A percentile compares a stretch with the other conserved stretches of the same genome.
Evolutionary conservation across 1,284 basidiomycete species (phyloP).

Genomic region (Fomitiporia mediterranea): DNA sequence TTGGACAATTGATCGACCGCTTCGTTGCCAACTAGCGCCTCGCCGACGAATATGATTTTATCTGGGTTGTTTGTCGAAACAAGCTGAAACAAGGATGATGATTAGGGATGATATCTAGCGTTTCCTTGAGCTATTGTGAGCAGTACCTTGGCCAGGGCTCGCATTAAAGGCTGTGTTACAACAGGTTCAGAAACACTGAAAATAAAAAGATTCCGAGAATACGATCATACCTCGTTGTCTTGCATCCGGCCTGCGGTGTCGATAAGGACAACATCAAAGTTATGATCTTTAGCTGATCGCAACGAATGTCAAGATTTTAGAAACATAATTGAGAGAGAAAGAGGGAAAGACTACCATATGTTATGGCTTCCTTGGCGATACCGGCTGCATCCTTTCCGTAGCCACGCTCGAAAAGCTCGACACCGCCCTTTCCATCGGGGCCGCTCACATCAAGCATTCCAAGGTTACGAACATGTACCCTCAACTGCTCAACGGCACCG

Average conservation of each 20-base stretch:
- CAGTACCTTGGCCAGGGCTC: conserved; percentile 88
- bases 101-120: conserved; percentile 11
- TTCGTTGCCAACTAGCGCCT: conserved; percentile 94
- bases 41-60: conserved; percentile 95
- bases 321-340: not conserved
- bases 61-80: conserved; percentile 90
- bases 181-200: conserved; percentile 5
- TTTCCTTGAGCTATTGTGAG: not conserved
- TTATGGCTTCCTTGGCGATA: conserved; percentile 93
- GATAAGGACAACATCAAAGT: conserved; percentile 92
- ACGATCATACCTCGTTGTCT: conserved; percentile 78
- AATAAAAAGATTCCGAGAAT: not conserved
- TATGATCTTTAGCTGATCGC: conserved; percentile 68
- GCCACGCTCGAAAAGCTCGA: conserved; percentile 94
- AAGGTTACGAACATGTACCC: conserved; percentile 94
- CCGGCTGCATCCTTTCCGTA: conserved; percentile 99
- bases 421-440: conserved; percentile 65
- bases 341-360: conserved; percentile 57
- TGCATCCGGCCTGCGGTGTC: conserved; percentile 99
- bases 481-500: conserved; percentile 96
- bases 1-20: conserved; percentile 94
- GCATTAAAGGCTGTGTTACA: conserved; percentile 76
- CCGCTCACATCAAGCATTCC: conserved; percentile 79
- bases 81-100: conserved; percentile 46
- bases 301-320: conserved; percentile 10